A percentile compares a stretch with the other conserved stretches of the same genome.
Evolutionary conservation across 176 grass and related monocot species (phyloP).

Genomic region (Typha latifolia): DNA sequence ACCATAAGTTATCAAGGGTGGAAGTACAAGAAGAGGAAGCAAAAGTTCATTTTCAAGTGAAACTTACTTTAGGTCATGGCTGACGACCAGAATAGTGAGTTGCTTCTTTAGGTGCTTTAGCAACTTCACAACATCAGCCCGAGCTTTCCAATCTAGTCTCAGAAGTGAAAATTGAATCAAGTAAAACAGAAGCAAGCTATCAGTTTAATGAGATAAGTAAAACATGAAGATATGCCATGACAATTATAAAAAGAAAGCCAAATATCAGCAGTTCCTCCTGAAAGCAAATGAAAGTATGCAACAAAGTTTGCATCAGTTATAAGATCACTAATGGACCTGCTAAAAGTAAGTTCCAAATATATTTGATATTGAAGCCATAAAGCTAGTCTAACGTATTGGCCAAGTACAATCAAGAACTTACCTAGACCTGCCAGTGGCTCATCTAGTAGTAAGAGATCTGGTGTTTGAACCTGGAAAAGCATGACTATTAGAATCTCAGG

Average conservation of each 20-base stretch:
- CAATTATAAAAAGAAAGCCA: not conserved
- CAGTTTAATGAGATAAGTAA: not conserved
- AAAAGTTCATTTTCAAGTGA: conserved; percentile 5
- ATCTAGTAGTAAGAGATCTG: conserved; percentile 80
- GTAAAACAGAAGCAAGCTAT: not conserved
- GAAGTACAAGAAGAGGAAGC: not conserved
- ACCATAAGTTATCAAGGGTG: not conserved
- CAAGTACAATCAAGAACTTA: conserved; percentile 25
- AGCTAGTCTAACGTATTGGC: not conserved
- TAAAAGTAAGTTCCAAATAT: no score
- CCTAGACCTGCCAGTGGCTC: conserved; percentile 79
- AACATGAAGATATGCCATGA: not conserved
- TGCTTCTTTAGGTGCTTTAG: conserved; percentile 61
- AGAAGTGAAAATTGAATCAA: not conserved
- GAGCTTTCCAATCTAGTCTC: conserved; percentile 70
- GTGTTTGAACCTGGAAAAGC: conserved; percentile 67
- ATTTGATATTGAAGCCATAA: conserved; percentile 13
- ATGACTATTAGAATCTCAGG: no score
- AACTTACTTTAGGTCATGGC: conserved; percentile 80
- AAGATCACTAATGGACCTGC: no score
- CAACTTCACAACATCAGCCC: conserved; percentile 85
- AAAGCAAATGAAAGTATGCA: no score
- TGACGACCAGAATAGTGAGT: conserved; percentile 65
- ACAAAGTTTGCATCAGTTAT: no score
- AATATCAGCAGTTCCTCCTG: no score